Conservation (phyloP, 1,284 basidiomycete species). For the Wallemia hederae region DNA sequence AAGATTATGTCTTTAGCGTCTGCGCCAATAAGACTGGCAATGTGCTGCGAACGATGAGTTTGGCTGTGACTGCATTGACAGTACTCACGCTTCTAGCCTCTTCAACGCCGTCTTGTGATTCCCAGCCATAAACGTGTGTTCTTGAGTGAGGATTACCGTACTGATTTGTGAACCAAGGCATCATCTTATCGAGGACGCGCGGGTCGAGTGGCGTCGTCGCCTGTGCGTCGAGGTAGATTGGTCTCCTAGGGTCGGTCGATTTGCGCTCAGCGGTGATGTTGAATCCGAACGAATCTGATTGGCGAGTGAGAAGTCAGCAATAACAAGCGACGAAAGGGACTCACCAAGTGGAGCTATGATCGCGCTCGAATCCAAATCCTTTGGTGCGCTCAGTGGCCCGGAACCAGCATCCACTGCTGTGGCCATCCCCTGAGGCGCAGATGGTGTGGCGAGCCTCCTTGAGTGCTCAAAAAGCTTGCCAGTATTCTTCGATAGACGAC, state of each 20-base stretch:
- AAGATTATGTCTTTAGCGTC: slow-evolving; percentile 89
- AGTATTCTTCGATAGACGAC: neutral
- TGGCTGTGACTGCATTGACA: neutral
- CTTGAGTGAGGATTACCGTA: slow-evolving; percentile 95
- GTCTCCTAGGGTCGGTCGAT: slow-evolving; percentile 19
- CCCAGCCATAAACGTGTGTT: slow-evolving; percentile 98
- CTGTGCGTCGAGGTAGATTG: slow-evolving; percentile 92
- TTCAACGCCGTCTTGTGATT: slow-evolving; percentile 81
- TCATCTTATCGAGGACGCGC: slow-evolving; percentile 85
- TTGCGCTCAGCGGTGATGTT: neutral
- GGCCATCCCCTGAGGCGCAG: neutral
- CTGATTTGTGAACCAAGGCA: slow-evolving; percentile 82
- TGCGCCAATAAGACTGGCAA: slow-evolving; percentile 76
- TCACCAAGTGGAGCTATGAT: neutral
- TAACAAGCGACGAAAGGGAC: neutral
- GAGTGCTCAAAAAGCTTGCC: neutral
- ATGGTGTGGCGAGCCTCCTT: neutral
- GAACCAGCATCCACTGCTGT: neutral
- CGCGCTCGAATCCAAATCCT: neutral
- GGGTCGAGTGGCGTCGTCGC: slow-evolving; percentile 96
- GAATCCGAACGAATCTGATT: slow-evolving; percentile 1
- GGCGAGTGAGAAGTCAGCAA: neutral
- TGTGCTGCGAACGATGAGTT: slow-evolving; percentile 24
- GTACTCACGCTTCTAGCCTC: slow-evolving; percentile 43
- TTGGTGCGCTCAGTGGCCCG: neutral